phyloP scores from a whole-genome alignment of 192 early-diverging fungal species.

The Mortierella alpina region DNA sequence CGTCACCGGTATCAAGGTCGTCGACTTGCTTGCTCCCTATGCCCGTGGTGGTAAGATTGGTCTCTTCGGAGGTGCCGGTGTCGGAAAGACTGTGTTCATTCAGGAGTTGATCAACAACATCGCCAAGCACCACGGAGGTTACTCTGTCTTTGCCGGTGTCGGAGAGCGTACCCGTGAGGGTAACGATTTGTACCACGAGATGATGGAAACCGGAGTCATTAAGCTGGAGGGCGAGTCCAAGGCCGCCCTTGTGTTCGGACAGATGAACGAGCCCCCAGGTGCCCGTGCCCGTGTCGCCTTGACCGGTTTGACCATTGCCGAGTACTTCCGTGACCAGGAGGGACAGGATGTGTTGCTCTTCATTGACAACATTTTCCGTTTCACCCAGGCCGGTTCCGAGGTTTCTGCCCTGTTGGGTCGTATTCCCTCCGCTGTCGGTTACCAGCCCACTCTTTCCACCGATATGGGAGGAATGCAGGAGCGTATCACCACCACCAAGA shows the following conservation, averaged over 20 bases:
- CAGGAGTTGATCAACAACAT: slow-evolving; percentile 99
- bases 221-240: slow-evolving; percentile 94
- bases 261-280: slow-evolving; percentile 99
- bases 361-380: slow-evolving; percentile 99
- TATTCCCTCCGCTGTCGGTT: slow-evolving; percentile 99
- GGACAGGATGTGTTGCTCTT: slow-evolving; percentile 99
- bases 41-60: slow-evolving; percentile 99
- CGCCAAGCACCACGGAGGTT: slow-evolving; percentile 98
- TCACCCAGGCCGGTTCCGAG: slow-evolving; percentile 99
- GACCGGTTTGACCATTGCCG: slow-evolving; percentile 97
- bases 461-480: slow-evolving; percentile 99
- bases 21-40: slow-evolving; percentile 97
- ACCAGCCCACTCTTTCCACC: slow-evolving; percentile 98
- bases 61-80: slow-evolving; percentile 98
- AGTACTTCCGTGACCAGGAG: slow-evolving; percentile 99
- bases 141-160: slow-evolving; percentile 98
- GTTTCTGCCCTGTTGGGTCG: slow-evolving; percentile 98
- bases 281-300: slow-evolving; percentile 98
- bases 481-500: slow-evolving; percentile 99
- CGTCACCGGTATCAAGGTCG: slow-evolving; percentile 99
- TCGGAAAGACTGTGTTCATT: slow-evolving; percentile 99
- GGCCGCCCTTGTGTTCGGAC: slow-evolving; percentile 96
- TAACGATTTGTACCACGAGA: slow-evolving; percentile 99
- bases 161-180: slow-evolving; percentile 99
- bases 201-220: slow-evolving; percentile 96